phyloP scores from a whole-genome alignment of 371 early-diverging fungal genomes.

The Capniomyces stellatus region DNA sequence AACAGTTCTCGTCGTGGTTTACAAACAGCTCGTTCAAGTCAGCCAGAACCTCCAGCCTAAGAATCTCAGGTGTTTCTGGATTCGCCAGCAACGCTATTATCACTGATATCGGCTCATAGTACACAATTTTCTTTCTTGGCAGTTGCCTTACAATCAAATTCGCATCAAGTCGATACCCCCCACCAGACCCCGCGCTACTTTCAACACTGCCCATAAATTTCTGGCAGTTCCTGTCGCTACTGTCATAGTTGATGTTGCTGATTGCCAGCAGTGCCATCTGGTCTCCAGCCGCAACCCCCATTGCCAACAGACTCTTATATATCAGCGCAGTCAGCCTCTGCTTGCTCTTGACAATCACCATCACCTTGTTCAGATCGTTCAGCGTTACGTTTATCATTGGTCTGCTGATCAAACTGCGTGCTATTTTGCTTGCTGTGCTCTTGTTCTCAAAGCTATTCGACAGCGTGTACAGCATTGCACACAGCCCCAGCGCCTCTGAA shows the following conservation, averaged over 20 bases:
- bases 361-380: constrained; percentile 3
- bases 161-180: background rate
- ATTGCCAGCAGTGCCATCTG: constrained; percentile 17
- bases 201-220: constrained; percentile 9
- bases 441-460: constrained; percentile 4
- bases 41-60: background rate
- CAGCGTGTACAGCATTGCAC: constrained; percentile 11
- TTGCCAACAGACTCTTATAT: constrained; percentile 10
- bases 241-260: constrained; percentile 10
- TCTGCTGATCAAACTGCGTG: constrained; percentile 9
- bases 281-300: constrained; percentile 9
- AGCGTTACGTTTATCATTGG: constrained; percentile 5
- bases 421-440: constrained; percentile 16
- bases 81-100: constrained; percentile 7
- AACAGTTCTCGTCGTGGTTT: background rate
- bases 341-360: constrained; percentile 12
- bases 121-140: constrained; percentile 6
- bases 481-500: constrained; percentile 16
- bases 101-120: constrained; percentile 9
- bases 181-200: background rate
- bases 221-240: background rate
- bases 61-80: background rate
- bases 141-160: background rate
- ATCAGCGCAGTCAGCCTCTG: constrained; percentile 12
- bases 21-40: background rate